Conservation (phyloP, 371 early-diverging fungal species). For the Lichtheimia ornata region DNA sequence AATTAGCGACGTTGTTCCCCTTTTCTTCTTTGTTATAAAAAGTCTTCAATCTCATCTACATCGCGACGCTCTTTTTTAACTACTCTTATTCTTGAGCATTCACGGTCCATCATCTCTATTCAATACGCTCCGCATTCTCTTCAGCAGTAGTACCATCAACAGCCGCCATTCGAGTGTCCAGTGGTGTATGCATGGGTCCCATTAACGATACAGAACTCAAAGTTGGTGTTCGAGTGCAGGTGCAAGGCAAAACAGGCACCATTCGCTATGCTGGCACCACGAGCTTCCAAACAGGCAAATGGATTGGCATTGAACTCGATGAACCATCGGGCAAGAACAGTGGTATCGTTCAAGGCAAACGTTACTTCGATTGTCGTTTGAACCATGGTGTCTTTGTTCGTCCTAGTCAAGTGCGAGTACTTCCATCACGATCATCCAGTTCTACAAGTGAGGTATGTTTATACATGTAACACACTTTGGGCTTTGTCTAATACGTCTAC, state of each 20-base stretch:
- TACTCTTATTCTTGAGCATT: too few species aligned
- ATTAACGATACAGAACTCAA: constrained; percentile 12
- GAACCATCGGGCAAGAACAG: constrained; percentile 76
- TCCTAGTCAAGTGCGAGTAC: constrained; percentile 60
- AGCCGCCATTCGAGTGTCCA: neutral
- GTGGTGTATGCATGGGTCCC: neutral
- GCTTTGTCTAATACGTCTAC: neutral
- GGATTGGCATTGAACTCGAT: constrained; percentile 83
- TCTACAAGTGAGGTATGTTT: constrained; percentile 13
- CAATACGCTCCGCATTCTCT: neutral
- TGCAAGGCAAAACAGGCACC: constrained; percentile 64
- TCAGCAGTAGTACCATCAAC: constrained; percentile 7
- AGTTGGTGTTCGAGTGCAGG: constrained; percentile 59
- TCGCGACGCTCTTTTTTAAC: too few species aligned
- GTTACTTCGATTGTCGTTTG: constrained; percentile 80
- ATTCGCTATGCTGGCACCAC: constrained; percentile 76
- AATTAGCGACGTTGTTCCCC: too few species aligned
- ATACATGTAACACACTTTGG: neutral
- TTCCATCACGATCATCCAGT: constrained; percentile 4
- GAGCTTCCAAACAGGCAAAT: constrained; percentile 73
- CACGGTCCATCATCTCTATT: constrained; percentile 8
- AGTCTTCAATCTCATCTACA: too few species aligned
- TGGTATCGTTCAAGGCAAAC: constrained; percentile 74
- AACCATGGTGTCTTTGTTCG: constrained; percentile 84
- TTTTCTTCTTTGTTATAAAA: too few species aligned